Evolutionary conservation across 768 basidiomycete species (phyloP).

Genomic region (Phylloporus rhodoxanthus): DNA sequence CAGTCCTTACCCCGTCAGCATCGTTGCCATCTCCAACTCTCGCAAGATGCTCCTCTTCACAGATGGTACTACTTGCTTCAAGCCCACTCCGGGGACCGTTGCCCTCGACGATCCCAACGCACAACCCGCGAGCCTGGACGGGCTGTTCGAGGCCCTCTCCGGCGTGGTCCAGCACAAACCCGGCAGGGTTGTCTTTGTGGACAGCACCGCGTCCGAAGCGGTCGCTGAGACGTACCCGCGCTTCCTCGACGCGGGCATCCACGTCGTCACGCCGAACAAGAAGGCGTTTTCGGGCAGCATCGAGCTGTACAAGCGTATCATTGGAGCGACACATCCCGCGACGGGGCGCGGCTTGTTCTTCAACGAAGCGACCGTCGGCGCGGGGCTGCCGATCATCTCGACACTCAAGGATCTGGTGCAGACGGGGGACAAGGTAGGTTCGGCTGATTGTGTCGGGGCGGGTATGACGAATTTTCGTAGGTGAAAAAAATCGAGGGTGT

Average conservation of each 20-base stretch:
- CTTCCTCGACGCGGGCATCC: slow-evolving; percentile 72
- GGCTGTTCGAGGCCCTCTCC: slow-evolving; percentile 39
- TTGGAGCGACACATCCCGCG: slow-evolving; percentile 32
- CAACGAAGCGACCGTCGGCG: slow-evolving; percentile 92
- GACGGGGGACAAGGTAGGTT: slow-evolving; percentile 82
- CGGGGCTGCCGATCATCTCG: slow-evolving; percentile 86
- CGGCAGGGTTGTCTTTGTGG: slow-evolving; percentile 67
- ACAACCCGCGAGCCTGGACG: slow-evolving; percentile 34
- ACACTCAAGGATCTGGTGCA: slow-evolving; percentile 88
- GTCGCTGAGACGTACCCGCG: slow-evolving; percentile 79
- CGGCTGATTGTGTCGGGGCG: background rate
- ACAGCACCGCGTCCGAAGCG: slow-evolving; percentile 84
- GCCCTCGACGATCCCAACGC: slow-evolving; percentile 40
- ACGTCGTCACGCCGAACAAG: slow-evolving; percentile 95
- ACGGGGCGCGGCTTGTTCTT: slow-evolving; percentile 52
- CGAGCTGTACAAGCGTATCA: slow-evolving; percentile 61
- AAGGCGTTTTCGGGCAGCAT: slow-evolving; percentile 83
- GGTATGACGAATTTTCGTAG: slow-evolving; percentile 28
- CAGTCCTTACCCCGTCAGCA: slow-evolving; percentile 48
- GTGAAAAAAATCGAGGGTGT: slow-evolving; percentile 93
- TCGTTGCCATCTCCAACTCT: slow-evolving; percentile 68
- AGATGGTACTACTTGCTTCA: slow-evolving; percentile 36
- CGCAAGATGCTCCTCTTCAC: slow-evolving; percentile 52
- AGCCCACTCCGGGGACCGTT: slow-evolving; percentile 40
- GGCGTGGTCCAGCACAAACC: slow-evolving; percentile 38